These are phyloP conservation scores for Globisporangium recalcitrans DNA, from an alignment of 352 stramenopile species.

Conservation along the genomic window DNA sequence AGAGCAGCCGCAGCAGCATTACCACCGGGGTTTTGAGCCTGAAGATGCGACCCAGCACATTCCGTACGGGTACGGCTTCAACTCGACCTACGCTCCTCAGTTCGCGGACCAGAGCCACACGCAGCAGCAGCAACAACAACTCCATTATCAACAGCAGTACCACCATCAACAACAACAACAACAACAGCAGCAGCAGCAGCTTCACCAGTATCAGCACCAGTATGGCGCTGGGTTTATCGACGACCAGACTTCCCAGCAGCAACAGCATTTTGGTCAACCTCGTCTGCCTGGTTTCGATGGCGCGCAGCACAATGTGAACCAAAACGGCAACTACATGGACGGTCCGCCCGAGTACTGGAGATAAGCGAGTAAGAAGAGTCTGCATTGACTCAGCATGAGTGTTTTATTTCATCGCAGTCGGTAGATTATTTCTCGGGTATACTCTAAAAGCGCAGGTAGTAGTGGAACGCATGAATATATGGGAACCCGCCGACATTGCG, in stretches of 20 bases:
- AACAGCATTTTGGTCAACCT: slow-evolving; percentile 19
- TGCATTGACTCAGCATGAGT: slow-evolving; percentile 2
- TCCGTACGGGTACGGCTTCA: slow-evolving; percentile 26
- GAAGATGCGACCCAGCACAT: slow-evolving; percentile 43
- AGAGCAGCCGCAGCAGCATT: slow-evolving; percentile 22
- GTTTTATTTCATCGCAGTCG: neutral
- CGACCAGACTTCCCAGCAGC: slow-evolving; percentile 16
- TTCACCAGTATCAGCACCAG: slow-evolving; percentile 27
- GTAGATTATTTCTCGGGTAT: neutral
- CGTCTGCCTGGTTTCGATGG: slow-evolving; percentile 33
- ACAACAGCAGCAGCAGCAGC: slow-evolving; percentile 4
- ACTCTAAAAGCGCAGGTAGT: slow-evolving; percentile 63
- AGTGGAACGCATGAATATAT: slow-evolving; percentile 75
- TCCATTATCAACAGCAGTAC: slow-evolving; percentile 1
- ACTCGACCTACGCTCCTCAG: slow-evolving; percentile 19
- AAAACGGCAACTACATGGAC: slow-evolving; percentile 33
- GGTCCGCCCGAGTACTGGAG: slow-evolving; percentile 51
- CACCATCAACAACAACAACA: slow-evolving; percentile 14
- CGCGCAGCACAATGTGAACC: slow-evolving; percentile 21
- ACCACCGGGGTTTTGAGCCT: slow-evolving; percentile 57
- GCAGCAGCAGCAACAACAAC: slow-evolving; percentile 17
- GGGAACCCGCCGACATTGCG: slow-evolving; percentile 64
- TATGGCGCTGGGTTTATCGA: slow-evolving; percentile 24
- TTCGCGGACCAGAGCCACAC: slow-evolving; percentile 21
- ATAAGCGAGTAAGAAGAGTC: slow-evolving; percentile 17